Conservation (phyloP, 2,329 filamentous ascomycete species). For the Curvularia sp. region DNA sequence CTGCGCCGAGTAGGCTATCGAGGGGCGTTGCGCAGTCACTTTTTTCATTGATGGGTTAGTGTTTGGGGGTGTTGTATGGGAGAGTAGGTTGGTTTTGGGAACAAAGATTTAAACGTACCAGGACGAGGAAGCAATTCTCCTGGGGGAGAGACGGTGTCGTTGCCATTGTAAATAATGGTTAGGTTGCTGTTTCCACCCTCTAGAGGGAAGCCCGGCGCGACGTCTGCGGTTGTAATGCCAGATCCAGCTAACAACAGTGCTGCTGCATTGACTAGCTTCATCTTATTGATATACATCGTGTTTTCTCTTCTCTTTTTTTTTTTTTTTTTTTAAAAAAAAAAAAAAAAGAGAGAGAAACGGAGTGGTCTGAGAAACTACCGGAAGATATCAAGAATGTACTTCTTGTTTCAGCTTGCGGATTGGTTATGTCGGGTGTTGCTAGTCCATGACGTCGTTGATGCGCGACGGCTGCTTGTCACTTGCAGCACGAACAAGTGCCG, state of each 20-base stretch:
- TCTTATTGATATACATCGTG: conserved; percentile 27
- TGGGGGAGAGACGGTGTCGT: conserved; percentile 42
- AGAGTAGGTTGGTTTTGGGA: too few species aligned
- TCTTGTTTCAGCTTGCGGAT: not conserved
- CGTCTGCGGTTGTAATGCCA: conserved; percentile 26
- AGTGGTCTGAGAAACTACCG: not conserved
- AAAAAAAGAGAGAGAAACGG: not conserved
- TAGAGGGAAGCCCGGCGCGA: conserved; percentile 44
- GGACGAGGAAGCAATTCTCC: conserved; percentile 44
- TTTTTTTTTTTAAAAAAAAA: not conserved
- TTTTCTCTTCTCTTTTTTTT: not conserved
- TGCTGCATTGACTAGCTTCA: conserved; percentile 19
- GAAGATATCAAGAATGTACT: not conserved
- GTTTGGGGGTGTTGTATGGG: not conserved
- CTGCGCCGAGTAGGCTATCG: not conserved
- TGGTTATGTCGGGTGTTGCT: not conserved
- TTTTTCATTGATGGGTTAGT: not conserved
- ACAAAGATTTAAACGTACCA: too few species aligned
- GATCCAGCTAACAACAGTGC: conserved; percentile 20
- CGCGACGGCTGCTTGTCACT: not conserved
- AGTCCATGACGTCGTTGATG: not conserved
- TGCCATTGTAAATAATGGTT: conserved; percentile 37
- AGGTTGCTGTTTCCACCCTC: conserved; percentile 18
- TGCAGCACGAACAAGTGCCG: not conserved
- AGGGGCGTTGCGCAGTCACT: conserved; percentile 40